A percentile compares a stretch with the other conserved stretches of the same genome.
These are phyloP conservation scores for Trametes sp. DNA, from an alignment of 1,284 basidiomycete genomes.

Conservation along the genomic window DNA sequence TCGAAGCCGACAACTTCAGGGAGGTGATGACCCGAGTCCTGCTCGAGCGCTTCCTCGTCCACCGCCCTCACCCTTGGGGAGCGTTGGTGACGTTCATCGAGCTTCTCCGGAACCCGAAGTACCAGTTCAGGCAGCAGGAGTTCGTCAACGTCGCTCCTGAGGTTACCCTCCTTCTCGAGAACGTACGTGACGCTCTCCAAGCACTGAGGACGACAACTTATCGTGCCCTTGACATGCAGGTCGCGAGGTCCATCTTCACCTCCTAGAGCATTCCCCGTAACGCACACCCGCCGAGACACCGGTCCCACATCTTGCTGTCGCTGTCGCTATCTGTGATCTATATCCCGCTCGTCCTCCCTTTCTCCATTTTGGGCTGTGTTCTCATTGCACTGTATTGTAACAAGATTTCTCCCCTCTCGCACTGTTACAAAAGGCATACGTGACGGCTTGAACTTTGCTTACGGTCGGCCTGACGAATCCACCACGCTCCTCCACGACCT, in stretches of 20 bases:
- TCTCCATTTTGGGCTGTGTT: constrained; percentile 46
- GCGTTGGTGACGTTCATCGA: constrained; percentile 94
- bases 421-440: constrained; percentile 48
- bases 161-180: constrained; percentile 81
- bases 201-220: background rate
- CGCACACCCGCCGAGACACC: constrained; percentile 14
- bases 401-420: constrained; percentile 61
- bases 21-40: constrained; percentile 94
- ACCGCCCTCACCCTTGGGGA: constrained; percentile 98
- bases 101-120: constrained; percentile 83
- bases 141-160: constrained; percentile 84
- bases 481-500: constrained; percentile 42
- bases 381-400: constrained; percentile 77
- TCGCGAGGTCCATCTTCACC: constrained; percentile 77
- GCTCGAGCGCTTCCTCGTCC: constrained; percentile 92
- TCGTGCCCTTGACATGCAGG: constrained; percentile 49
- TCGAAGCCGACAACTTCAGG: constrained; percentile 79
- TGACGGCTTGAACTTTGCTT: constrained; percentile 63
- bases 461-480: constrained; percentile 48
- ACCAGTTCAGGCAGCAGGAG: constrained; percentile 87
- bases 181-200: constrained; percentile 58
- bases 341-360: constrained; percentile 50
- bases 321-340: constrained; percentile 68
- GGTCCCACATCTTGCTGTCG: constrained; percentile 50
- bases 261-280: constrained; percentile 58